Evolutionary conservation across 176 grass and related monocot genomes (phyloP).

Genomic region (maize (Zea mays)): DNA sequence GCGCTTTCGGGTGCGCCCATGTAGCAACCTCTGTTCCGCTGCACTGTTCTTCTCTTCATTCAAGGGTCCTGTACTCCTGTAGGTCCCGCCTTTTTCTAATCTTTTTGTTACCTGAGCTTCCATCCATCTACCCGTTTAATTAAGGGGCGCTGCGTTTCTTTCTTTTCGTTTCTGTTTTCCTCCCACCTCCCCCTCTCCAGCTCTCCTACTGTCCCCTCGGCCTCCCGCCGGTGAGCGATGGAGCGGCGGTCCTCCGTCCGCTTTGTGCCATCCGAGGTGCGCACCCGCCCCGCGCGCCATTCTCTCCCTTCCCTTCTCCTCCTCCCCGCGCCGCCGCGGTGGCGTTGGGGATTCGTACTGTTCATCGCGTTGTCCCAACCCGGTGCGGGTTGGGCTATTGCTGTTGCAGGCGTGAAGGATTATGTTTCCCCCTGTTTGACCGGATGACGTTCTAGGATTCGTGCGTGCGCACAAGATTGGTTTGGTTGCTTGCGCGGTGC

Average conservation of each 20-base stretch:
- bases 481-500: background rate
- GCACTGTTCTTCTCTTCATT: too few species aligned
- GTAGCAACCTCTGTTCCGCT: too few species aligned
- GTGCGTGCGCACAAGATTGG: background rate
- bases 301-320: background rate
- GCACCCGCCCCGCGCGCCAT: background rate
- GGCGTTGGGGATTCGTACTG: background rate
- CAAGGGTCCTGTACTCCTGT: too few species aligned
- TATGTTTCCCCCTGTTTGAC: background rate
- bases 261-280: conserved; percentile 51
- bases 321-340: background rate
- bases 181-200: background rate
- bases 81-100: too few species aligned
- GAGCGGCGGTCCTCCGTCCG: conserved; percentile 40
- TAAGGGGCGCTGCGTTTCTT: too few species aligned
- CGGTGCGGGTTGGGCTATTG: background rate
- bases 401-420: background rate
- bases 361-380: background rate
- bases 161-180: too few species aligned
- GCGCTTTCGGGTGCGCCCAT: too few species aligned
- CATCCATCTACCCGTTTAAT: too few species aligned
- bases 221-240: conserved; percentile 42
- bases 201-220: background rate
- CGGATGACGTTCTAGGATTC: too few species aligned
- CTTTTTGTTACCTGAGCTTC: too few species aligned